A percentile compares a stretch with the other conserved stretches of the same genome.
phyloP scores from a whole-genome alignment of 2,329 filamentous ascomycete genomes.

The Helotiales sp. region DNA sequence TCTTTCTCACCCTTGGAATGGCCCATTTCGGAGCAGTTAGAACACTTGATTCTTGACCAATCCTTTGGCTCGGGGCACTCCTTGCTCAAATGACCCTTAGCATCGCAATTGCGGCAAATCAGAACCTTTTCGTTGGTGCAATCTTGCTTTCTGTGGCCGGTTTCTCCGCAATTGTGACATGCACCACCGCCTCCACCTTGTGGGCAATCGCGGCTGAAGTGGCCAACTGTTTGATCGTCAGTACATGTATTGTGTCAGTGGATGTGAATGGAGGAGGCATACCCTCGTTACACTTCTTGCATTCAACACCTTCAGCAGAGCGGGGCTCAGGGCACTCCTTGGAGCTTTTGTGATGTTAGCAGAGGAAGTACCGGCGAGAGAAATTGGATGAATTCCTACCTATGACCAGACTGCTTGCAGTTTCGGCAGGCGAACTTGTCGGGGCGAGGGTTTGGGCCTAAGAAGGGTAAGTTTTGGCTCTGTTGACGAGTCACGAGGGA shows the following conservation, averaged over 20 bases:
- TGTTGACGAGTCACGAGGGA: constrained; percentile 15
- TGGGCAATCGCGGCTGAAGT: constrained; percentile 68
- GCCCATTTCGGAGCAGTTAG: constrained; percentile 54
- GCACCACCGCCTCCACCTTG: constrained; percentile 60
- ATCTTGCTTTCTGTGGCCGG: constrained; percentile 44
- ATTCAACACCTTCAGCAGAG: constrained; percentile 40
- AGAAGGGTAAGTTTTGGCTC: neutral
- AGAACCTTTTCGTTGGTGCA: constrained; percentile 46
- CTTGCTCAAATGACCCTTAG: constrained; percentile 67
- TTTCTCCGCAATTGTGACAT: constrained; percentile 48
- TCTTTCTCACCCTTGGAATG: constrained; percentile 19
- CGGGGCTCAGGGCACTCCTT: constrained; percentile 53
- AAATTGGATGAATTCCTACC: neutral
- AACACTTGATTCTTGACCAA: constrained; percentile 62
- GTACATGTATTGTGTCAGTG: neutral
- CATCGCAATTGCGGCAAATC: constrained; percentile 67
- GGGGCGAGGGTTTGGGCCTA: constrained; percentile 61
- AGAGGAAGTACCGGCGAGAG: neutral
- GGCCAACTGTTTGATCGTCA: constrained; percentile 56
- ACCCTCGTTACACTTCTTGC: constrained; percentile 45
- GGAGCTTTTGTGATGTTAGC: constrained; percentile 7
- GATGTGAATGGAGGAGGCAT: constrained; percentile 17
- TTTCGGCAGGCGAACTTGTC: constrained; percentile 72
- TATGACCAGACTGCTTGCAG: constrained; percentile 55
- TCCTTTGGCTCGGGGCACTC: constrained; percentile 32